Evolutionary conservation across 176 grass and related monocot species (phyloP).

Genomic region (Cenchrus purpureus): DNA sequence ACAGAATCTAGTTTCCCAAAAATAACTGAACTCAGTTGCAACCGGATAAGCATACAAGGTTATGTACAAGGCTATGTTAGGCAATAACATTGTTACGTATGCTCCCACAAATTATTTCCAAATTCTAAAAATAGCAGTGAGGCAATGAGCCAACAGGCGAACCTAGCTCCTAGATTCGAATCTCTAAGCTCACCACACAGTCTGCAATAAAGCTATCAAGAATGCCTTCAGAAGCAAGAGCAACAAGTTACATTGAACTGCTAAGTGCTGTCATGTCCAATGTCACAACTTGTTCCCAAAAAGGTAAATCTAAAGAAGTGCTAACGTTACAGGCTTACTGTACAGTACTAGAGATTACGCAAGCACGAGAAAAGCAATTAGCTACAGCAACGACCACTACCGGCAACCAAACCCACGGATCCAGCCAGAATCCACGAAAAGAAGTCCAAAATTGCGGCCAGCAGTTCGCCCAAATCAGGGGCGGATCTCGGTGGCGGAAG

Average conservation of each 20-base stretch:
- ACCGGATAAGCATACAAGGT: background rate
- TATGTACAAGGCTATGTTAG: slow-evolving; percentile 11
- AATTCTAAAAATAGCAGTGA: slow-evolving; percentile 44
- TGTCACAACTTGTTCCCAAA: slow-evolving; percentile 25
- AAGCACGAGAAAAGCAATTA: slow-evolving; percentile 36
- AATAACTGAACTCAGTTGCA: slow-evolving; percentile 23
- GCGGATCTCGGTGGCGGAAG: slow-evolving; percentile 7
- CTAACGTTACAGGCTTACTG: background rate
- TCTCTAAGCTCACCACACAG: slow-evolving; percentile 2
- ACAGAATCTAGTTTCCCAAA: slow-evolving; percentile 34
- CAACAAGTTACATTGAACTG: slow-evolving; percentile 27
- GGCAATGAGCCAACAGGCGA: slow-evolving; percentile 23
- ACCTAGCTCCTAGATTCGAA: slow-evolving; percentile 47
- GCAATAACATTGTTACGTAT: slow-evolving; percentile 32
- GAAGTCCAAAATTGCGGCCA: slow-evolving; percentile 23
- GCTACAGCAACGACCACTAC: slow-evolving; percentile 15
- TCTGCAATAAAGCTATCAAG: slow-evolving; percentile 11
- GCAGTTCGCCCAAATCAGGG: slow-evolving; percentile 30
- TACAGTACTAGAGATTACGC: slow-evolving; percentile 30
- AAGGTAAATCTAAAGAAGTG: slow-evolving; percentile 23
- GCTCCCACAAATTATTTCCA: slow-evolving; percentile 27
- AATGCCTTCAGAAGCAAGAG: slow-evolving; percentile 10
- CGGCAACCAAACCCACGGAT: slow-evolving; percentile 40
- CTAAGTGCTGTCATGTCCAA: slow-evolving; percentile 22
- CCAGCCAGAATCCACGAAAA: slow-evolving; percentile 25